Evolutionary conservation across 2,329 filamentous ascomycete species (phyloP).

Genomic region (Paecilomyces variotii): DNA sequence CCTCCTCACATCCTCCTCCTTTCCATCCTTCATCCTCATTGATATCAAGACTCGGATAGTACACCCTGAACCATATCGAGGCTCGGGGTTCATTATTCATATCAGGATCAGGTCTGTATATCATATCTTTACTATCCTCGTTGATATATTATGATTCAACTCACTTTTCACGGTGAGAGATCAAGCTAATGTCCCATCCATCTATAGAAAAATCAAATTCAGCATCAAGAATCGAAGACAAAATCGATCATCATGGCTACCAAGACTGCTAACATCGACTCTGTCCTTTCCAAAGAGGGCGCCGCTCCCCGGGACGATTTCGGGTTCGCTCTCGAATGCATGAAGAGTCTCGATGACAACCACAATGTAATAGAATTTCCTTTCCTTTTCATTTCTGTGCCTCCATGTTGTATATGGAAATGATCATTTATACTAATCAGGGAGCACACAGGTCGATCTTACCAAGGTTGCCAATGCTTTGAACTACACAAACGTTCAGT

Average conservation of each 20-base stretch:
- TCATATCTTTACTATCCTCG: not conserved
- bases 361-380: not conserved
- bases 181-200: not conserved
- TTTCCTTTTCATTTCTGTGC: not conserved
- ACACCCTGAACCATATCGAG: too few relatives aligned
- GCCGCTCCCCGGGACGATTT: not conserved
- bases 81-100: not conserved
- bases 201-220: not conserved
- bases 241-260: not conserved
- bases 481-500: conserved; percentile 19
- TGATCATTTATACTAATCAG: not conserved
- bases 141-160: not conserved
- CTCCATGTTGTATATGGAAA: too few relatives aligned
- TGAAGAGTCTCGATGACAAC: not conserved
- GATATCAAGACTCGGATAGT: not conserved
- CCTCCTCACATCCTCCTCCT: not conserved
- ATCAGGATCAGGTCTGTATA: not conserved
- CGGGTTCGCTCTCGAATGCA: not conserved
- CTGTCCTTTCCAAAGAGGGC: not conserved
- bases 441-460: conserved; percentile 17
- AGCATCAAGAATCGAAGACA: not conserved
- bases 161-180: not conserved
- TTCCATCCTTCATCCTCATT: not conserved
- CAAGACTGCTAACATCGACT: not conserved
- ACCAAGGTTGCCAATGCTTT: conserved; percentile 15